phyloP scores from a whole-genome alignment of 1,284 basidiomycete species.

The Tilletia caries region DNA sequence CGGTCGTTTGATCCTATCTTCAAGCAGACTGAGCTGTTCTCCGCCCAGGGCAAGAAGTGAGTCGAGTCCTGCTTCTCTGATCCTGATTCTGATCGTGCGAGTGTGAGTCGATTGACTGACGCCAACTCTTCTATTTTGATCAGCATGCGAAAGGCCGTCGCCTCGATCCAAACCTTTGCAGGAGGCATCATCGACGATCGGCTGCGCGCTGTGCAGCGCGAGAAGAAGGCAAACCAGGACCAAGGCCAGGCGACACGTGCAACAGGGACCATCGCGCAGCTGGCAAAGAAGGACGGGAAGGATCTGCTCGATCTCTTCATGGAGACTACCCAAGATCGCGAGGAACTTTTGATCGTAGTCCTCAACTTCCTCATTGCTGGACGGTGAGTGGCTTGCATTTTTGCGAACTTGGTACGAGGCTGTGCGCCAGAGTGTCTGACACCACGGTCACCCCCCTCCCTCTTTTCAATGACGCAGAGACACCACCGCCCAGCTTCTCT shows the following conservation, averaged over 20 bases:
- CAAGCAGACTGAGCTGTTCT: conserved; percentile 33
- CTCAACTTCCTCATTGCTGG: too few relatives aligned
- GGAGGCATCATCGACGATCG: conserved; percentile 36
- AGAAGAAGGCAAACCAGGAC: not conserved
- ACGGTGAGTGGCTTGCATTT: too few relatives aligned
- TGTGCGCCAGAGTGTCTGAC: too few relatives aligned
- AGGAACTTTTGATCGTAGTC: conserved; percentile 46
- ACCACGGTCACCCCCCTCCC: too few relatives aligned
- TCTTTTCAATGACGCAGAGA: too few relatives aligned
- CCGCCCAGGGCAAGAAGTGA: conserved; percentile 22
- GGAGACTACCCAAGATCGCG: conserved; percentile 48
- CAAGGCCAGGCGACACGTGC: not conserved
- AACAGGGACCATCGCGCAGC: not conserved
- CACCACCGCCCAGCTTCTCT: conserved; percentile 32
- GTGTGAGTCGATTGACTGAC: too few relatives aligned
- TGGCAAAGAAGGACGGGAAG: conserved; percentile 29
- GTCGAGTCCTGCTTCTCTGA: not conserved
- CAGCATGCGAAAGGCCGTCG: conserved; percentile 17
- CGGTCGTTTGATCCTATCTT: conserved; percentile 33
- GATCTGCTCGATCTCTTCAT: conserved; percentile 56
- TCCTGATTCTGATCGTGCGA: not conserved
- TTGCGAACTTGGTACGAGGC: too few relatives aligned
- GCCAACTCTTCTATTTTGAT: too few relatives aligned
- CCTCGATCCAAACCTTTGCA: conserved; percentile 29
- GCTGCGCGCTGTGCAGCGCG: conserved; percentile 13